phyloP scores from a whole-genome alignment of 768 basidiomycete species.

The Russula abietina region DNA sequence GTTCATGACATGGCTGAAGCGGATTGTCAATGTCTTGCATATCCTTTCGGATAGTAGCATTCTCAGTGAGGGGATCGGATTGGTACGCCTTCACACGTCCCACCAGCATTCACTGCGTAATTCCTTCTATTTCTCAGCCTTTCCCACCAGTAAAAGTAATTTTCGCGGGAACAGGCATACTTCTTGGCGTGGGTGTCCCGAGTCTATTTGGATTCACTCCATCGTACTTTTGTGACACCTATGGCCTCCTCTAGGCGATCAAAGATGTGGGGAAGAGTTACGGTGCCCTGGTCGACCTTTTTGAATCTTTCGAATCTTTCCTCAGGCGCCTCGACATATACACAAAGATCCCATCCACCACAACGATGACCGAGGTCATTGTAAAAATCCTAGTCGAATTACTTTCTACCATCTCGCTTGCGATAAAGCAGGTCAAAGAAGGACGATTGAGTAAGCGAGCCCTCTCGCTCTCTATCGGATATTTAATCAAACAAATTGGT shows the following conservation, averaged over 20 bases:
- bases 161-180: not conserved
- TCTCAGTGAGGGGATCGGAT: no score
- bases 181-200: not conserved
- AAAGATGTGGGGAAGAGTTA: not conserved
- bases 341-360: not conserved
- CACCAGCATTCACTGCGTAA: not conserved
- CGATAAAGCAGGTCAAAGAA: not conserved
- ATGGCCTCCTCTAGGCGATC: not conserved
- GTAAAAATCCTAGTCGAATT: no score
- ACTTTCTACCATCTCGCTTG: no score
- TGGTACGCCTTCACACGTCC: no score
- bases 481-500: not conserved
- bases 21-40: not conserved
- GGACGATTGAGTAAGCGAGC: not conserved
- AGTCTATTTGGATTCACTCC: no score
- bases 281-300: no score
- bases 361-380: not conserved
- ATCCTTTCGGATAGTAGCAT: not conserved
- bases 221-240: no score
- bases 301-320: no score
- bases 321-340: no score
- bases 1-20: not conserved
- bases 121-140: no score
- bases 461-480: not conserved
- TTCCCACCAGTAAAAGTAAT: not conserved